Percentiles rank a stretch among this genome's conserved stretches.
phyloP scores from a whole-genome alignment of 306 rosid genomes.

The Oemleria cerasiformis region DNA sequence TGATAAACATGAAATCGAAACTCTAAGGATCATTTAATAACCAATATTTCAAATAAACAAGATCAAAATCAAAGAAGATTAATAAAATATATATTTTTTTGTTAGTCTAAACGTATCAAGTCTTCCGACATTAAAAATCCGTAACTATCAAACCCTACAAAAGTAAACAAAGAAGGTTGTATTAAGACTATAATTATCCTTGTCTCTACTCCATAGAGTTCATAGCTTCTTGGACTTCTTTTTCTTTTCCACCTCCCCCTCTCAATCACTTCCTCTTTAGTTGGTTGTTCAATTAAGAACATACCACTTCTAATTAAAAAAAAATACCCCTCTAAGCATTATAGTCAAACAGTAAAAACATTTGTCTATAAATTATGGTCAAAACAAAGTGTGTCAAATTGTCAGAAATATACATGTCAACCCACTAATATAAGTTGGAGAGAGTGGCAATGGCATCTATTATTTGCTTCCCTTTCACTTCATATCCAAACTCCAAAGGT shows the following conservation, averaged over 20 bases:
- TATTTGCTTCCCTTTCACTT: conserved; percentile 30
- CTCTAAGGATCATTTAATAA: no score
- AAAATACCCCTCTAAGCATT: not conserved
- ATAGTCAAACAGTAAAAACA: conserved; percentile 26
- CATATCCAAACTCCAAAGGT: no score
- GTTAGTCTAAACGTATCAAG: no score
- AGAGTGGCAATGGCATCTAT: conserved; percentile 10
- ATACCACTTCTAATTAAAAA: not conserved
- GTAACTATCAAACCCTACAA: not conserved
- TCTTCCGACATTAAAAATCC: no score
- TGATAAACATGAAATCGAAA: no score
- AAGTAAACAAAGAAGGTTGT: not conserved
- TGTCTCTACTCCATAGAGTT: conserved; percentile 30
- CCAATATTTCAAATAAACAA: no score
- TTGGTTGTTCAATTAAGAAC: conserved; percentile 17
- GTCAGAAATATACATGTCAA: conserved; percentile 21
- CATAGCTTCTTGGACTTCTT: conserved; percentile 38
- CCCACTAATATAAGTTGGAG: conserved; percentile 27
- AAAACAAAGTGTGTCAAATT: no score
- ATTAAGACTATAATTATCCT: not conserved
- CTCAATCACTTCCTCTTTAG: conserved; percentile 13
- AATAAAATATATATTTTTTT: no score
- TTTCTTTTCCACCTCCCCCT: conserved; percentile 20
- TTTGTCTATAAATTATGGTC: not conserved
- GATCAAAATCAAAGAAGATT: not conserved